phyloP scores from a whole-genome alignment of 2,329 filamentous ascomycete genomes.

The Parastagonospora avenae region DNA sequence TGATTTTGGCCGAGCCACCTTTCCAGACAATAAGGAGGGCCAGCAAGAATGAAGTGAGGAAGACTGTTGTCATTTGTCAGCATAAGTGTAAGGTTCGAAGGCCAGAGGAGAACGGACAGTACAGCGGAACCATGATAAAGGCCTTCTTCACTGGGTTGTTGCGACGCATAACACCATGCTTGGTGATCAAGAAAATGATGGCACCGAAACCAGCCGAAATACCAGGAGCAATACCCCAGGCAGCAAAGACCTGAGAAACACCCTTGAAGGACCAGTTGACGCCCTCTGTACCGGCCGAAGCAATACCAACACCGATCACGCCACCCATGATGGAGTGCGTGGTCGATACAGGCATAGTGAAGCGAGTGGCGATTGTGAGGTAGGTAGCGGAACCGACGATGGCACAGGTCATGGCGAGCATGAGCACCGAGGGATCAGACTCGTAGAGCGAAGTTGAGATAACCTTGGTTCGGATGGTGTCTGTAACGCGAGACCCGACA shows the following conservation, averaged over 20 bases:
- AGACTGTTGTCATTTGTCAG: slow-evolving; percentile 40
- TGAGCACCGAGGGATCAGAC: slow-evolving; percentile 54
- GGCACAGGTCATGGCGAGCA: slow-evolving; percentile 62
- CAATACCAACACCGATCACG: slow-evolving; percentile 53
- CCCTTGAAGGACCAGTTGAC: slow-evolving; percentile 64
- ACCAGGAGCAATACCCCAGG: slow-evolving; percentile 65
- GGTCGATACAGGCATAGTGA: slow-evolving; percentile 60
- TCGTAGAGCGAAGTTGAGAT: slow-evolving; percentile 53
- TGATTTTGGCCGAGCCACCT: slow-evolving; percentile 50
- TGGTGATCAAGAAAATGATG: slow-evolving; percentile 62
- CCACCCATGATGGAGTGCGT: slow-evolving; percentile 56
- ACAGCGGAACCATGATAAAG: slow-evolving; percentile 43
- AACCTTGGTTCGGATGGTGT: slow-evolving; percentile 57
- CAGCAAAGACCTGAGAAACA: slow-evolving; percentile 63
- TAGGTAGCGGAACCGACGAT: slow-evolving; percentile 59
- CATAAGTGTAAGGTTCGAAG: not conserved
- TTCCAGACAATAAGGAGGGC: slow-evolving; percentile 53
- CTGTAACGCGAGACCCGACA: slow-evolving; percentile 47
- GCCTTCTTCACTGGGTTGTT: slow-evolving; percentile 60
- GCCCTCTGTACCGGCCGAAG: slow-evolving; percentile 58
- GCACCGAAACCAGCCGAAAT: slow-evolving; percentile 61
- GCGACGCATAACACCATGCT: slow-evolving; percentile 61
- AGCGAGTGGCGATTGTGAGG: slow-evolving; percentile 58
- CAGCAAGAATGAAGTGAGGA: slow-evolving; percentile 59
- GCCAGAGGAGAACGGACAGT: not conserved